Base-by-base conservation (phyloP, 768 basidiomycete species). In the Lentinula sp. region DNA sequence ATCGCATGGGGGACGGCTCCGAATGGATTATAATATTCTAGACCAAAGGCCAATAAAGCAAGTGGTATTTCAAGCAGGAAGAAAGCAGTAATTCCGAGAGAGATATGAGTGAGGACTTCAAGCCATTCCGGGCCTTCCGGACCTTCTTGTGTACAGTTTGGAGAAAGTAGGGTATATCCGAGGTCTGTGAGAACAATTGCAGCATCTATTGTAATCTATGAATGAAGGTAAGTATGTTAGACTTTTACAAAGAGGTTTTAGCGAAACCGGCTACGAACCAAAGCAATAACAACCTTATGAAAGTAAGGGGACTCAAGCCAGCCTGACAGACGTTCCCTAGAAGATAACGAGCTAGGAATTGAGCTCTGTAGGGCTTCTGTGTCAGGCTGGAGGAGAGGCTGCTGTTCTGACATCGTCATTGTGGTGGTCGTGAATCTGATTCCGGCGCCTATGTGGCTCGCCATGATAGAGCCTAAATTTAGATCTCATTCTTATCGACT, bases 51-150 rank as follows among this genome's bases (percentile, higher is more conserved):
- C 82, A 84, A 91, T 11, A 89, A 61, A 1, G 83, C 74, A 50
- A 89, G 61, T 2, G 91, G 88, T 56, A 93, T 88, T 83, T 93
- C 92, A 62, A 86, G 31, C 35, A 93, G 69, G 80, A 93, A 93
- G 69, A 89, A 68, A 4, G 82, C 80, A 60, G 86, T 90, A 55
- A 93, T 92, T 49, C 61, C 68, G 43, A 89, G 78, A 4, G 90
- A 92, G 57, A 88, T 71, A 59, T 81, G 76, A 6, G 85, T 73
- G 37, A 91, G 73, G 34, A 85, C 71, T 62, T 84, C 79, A 10
- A 93, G 79, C 88, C 87, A 91, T 21, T 67, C 42, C 1, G 87
- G 87, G 16, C 69, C 67, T 13, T 81, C 80, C 31, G 77, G 73
- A 10, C 69, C 56, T 64, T 73, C 62, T 3, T 77, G 74, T 8